phyloP scores from a whole-genome alignment of 768 basidiomycete species.

The Tulasnella sp. region DNA sequence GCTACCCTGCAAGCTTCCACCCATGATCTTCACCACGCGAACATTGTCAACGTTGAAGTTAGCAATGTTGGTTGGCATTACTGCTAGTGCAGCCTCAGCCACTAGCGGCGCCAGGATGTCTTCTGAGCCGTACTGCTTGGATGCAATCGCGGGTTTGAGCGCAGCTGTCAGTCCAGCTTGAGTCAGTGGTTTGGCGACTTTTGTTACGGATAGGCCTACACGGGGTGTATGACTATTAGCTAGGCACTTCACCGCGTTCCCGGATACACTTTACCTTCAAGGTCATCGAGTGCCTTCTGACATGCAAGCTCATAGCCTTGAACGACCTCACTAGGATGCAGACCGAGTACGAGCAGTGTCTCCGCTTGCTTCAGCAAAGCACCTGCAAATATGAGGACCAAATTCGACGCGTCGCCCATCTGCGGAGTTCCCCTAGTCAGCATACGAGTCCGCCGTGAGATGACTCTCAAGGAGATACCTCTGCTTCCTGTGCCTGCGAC shows the following conservation, averaged over 20 bases:
- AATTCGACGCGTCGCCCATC: constrained; percentile 98
- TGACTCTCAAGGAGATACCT: constrained; percentile 43
- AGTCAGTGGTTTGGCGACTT: constrained; percentile 64
- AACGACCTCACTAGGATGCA: constrained; percentile 93
- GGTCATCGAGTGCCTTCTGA: constrained; percentile 71
- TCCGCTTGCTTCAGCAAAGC: constrained; percentile 93
- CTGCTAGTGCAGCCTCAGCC: constrained; percentile 83
- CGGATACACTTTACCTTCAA: constrained; percentile 63
- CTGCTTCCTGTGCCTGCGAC: constrained; percentile 89
- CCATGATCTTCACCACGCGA: constrained; percentile 97
- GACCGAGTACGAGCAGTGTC: constrained; percentile 86
- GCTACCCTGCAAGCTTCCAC: constrained; percentile 76
- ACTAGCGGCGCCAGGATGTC: constrained; percentile 73
- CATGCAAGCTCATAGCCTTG: constrained; percentile 92
- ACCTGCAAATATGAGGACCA: constrained; percentile 90
- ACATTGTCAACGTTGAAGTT: constrained; percentile 99
- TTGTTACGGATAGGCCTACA: constrained; percentile 60
- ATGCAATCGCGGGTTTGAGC: constrained; percentile 85
- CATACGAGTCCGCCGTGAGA: neutral
- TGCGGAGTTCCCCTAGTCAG: constrained; percentile 29
- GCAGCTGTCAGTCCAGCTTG: constrained; percentile 61
- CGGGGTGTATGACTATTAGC: constrained; percentile 21
- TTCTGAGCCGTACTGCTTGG: constrained; percentile 95
- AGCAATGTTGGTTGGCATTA: constrained; percentile 82
- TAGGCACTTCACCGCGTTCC: neutral